Base-by-base conservation (phyloP, 2,329 filamentous ascomycete species). In the Juglanconis sp. region DNA sequence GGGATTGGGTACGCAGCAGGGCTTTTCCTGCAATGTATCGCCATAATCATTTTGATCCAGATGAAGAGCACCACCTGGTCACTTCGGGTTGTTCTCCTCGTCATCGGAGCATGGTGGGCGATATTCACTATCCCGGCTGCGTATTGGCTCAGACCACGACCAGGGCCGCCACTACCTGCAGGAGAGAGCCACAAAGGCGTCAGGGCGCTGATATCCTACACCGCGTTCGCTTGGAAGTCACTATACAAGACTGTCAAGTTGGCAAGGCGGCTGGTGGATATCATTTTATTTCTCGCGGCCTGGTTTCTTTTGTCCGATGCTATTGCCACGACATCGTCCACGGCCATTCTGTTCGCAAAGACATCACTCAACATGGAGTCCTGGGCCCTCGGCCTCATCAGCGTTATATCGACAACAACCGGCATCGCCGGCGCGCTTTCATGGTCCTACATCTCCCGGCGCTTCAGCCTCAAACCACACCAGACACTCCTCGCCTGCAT, bases 231-330 rank as follows among this genome's bases (percentile, higher is more conserved):
- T 0, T 99, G 95, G 95, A 87, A 84, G 60, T 92, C 91, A 3
- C 81, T 99, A 1, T 93, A 88, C 65, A 87, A 87, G 61, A 98
- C 95, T 0, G 77, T 93, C 10, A 83, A 86, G 66, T 84, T 92
- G 49, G 93, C 94, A 3, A 81, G 88, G 13, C 82, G 84, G 10
- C 80, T 94, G 6, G 77, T 86, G 54, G 91, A 95, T 67, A 87
- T 94, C 34, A 77, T 90, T 34, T 78, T 94, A 6, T 95, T 95
- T 71, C 82, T 99, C 4, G 86, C 83, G 3, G 92, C 91, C 5
- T 99, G 95, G 95, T 97, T 99, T 71, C 81, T 99, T 35, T 82
- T 99, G 1, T 96, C 91, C 6, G 95, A 99, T 69, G 92, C 91
- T 47, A 92, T 98, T 64, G 95, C 95, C 7, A 98, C 95, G 0